Percentiles rank a stretch among this genome's conserved stretches.
Evolutionary conservation across 768 basidiomycete species (phyloP).

Genomic region (Naganishia antarctica): DNA sequence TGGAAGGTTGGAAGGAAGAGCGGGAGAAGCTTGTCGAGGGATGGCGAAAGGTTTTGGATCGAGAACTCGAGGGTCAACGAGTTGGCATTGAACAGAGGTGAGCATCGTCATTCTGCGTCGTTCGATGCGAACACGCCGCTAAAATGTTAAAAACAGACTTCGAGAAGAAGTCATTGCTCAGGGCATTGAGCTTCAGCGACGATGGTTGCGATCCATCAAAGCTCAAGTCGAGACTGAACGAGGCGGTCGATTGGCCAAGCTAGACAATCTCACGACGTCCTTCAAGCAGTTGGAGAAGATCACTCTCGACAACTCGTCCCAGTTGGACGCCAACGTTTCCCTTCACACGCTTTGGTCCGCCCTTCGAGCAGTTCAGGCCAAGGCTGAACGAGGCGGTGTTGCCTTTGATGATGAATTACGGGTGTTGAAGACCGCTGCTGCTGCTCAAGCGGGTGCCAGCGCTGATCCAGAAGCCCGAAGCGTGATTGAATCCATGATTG

Average conservation of each 20-base stretch:
- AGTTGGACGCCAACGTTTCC: constrained; percentile 89
- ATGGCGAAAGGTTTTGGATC: constrained; percentile 79
- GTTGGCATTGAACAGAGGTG: constrained; percentile 93
- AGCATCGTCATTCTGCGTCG: not conserved
- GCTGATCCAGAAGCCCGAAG: constrained; percentile 65
- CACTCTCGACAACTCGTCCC: constrained; percentile 80
- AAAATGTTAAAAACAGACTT: constrained; percentile 56
- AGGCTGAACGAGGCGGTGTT: constrained; percentile 61
- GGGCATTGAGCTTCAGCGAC: constrained; percentile 92
- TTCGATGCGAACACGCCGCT: constrained; percentile 8
- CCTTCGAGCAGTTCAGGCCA: constrained; percentile 68
- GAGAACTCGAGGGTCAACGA: constrained; percentile 79
- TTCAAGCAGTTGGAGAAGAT: constrained; percentile 86
- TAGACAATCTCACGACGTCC: constrained; percentile 84
- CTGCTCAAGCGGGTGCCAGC: constrained; percentile 57
- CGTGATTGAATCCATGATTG: constrained; percentile 67
- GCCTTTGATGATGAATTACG: constrained; percentile 88
- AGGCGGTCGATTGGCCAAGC: constrained; percentile 86
- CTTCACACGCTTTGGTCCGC: constrained; percentile 90
- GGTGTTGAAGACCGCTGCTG: constrained; percentile 66
- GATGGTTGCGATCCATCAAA: constrained; percentile 96
- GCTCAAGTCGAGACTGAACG: constrained; percentile 93
- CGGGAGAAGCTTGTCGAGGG: constrained; percentile 63
- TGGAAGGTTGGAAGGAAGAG: constrained; percentile 74
- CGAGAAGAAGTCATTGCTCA: constrained; percentile 93